Evolutionary conservation across 441 rosid genomes (phyloP).

Genomic region (Theobroma grandiflorum): DNA sequence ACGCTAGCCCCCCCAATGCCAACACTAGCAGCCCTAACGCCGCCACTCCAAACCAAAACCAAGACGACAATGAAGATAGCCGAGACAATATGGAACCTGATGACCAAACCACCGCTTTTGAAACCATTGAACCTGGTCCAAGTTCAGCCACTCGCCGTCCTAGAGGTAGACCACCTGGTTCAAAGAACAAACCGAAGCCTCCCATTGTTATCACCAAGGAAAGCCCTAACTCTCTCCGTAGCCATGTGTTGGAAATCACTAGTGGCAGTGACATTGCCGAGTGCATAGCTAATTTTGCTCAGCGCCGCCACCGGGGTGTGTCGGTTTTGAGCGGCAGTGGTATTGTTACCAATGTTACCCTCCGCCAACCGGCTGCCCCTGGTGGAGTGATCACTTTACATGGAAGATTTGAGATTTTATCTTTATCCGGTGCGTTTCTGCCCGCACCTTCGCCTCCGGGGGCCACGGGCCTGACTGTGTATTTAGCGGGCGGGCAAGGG

Average conservation of each 20-base stretch:
- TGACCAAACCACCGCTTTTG: conserved; percentile 39
- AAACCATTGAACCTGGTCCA: conserved; percentile 46
- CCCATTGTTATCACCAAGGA: conserved; percentile 86
- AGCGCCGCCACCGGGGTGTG: conserved; percentile 78
- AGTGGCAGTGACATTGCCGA: conserved; percentile 78
- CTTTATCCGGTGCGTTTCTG: conserved; percentile 76
- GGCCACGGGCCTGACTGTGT: conserved; percentile 74
- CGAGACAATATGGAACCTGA: conserved; percentile 53
- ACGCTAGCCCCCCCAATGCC: conserved; percentile 20
- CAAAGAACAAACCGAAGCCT: conserved; percentile 80
- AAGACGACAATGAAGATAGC: conserved; percentile 56
- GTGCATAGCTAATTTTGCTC: conserved; percentile 67
- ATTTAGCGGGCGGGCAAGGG: conserved; percentile 87
- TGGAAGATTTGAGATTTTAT: conserved; percentile 88
- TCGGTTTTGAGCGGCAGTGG: conserved; percentile 86
- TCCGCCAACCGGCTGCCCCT: conserved; percentile 79
- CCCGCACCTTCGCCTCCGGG: conserved; percentile 84
- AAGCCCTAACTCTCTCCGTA: conserved; percentile 83
- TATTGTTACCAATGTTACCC: conserved; percentile 71
- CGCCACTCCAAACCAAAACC: conserved; percentile 39
- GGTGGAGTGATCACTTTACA: conserved; percentile 73
- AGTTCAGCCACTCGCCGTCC: conserved; percentile 74
- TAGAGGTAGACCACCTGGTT: conserved; percentile 88
- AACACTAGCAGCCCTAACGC: conserved; percentile 32
- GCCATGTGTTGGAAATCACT: conserved; percentile 87